Conservation (phyloP, 176 grass and related monocot species). For the Avena insularis region DNA sequence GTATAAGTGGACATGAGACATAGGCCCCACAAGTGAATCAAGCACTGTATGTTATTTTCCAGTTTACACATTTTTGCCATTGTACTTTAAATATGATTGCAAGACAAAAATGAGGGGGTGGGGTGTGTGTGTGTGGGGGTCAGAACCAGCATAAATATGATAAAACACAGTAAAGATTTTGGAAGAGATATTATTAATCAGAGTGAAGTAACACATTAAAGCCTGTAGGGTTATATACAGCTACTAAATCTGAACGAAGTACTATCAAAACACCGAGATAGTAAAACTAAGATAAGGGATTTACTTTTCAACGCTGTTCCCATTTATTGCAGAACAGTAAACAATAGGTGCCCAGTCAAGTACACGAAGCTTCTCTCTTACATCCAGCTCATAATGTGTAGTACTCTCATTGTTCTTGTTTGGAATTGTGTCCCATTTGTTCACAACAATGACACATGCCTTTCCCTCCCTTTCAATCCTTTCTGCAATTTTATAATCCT, state of each 20-base stretch:
- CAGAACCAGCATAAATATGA: neutral
- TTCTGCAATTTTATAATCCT: slow-evolving; percentile 97
- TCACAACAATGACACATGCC: slow-evolving; percentile 92
- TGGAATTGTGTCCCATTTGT: slow-evolving; percentile 99
- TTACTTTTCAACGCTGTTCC: slow-evolving; percentile 87
- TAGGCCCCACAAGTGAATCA: neutral
- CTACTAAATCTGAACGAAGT: neutral
- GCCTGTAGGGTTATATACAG: neutral
- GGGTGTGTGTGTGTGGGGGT: neutral
- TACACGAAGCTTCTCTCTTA: slow-evolving; percentile 85
- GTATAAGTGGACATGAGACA: neutral
- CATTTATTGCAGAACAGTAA: slow-evolving; percentile 83
- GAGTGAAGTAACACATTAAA: neutral
- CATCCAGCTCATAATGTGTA: slow-evolving; percentile 89
- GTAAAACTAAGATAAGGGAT: slow-evolving; percentile 31
- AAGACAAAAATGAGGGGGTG: neutral
- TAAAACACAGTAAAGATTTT: neutral
- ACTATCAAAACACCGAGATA: neutral
- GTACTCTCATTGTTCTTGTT: slow-evolving; percentile 95
- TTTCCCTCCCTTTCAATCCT: slow-evolving; percentile 96
- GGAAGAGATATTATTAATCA: neutral
- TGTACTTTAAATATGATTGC: neutral
- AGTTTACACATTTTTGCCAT: neutral
- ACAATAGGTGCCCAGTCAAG: slow-evolving; percentile 95
- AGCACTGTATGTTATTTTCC: neutral